These are phyloP conservation scores for Taxawa tesnikishii DNA, from an alignment of 2,329 filamentous ascomycete genomes.

Conservation along the genomic window DNA sequence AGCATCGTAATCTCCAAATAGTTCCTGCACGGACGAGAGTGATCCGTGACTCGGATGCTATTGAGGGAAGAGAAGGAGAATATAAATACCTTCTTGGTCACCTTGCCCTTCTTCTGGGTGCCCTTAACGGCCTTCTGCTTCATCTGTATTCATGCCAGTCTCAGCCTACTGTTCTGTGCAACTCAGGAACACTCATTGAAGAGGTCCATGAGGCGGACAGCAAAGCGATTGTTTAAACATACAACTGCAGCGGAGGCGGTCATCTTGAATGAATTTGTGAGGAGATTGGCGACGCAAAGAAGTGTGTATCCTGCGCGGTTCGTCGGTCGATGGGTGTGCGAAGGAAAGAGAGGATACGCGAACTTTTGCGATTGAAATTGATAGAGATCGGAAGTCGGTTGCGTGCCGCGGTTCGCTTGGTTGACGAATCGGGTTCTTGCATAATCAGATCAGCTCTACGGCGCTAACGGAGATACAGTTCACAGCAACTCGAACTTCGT, in stretches of 20 bases:
- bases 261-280: constrained; percentile 51
- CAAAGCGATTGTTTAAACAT: constrained; percentile 78
- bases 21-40: neutral
- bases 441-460: no score
- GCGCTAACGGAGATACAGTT: no score
- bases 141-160: constrained; percentile 46
- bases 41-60: no score
- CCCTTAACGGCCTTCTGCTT: constrained; percentile 24
- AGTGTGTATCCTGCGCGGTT: constrained; percentile 68
- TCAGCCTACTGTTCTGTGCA: constrained; percentile 89
- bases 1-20: no score
- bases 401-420: no score
- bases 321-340: neutral
- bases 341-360: constrained; percentile 1
- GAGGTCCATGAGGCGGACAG: constrained; percentile 55
- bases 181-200: constrained; percentile 17
- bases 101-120: constrained; percentile 49
- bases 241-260: constrained; percentile 59
- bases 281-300: constrained; percentile 55
- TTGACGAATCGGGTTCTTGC: no score
- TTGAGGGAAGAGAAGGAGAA: constrained; percentile 1
- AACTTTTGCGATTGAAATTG: constrained; percentile 1
- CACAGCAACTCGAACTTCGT: no score
- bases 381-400: no score
- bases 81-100: constrained; percentile 66